Conservation (phyloP, 352 stramenopile genomes). For the Lagenidium giganteum region DNA sequence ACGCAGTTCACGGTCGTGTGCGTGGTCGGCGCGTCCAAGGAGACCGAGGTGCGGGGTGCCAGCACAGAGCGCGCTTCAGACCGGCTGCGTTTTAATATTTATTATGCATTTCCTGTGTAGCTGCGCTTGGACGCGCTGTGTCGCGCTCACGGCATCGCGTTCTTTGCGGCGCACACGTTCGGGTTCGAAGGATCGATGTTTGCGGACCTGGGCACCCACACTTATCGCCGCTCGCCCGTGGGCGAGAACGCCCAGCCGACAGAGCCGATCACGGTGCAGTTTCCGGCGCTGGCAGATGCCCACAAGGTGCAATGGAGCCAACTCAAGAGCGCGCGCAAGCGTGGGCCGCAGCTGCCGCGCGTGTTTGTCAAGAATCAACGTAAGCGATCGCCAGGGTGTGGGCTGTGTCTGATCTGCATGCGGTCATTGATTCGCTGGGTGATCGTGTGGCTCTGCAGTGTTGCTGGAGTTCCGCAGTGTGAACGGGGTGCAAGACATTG, state of each 20-base stretch:
- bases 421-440: neutral
- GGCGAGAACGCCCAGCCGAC: conserved; percentile 17
- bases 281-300: conserved; percentile 46
- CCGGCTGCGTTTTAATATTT: neutral
- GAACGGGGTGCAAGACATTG: conserved; percentile 11
- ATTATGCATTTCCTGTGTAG: conserved; percentile 8
- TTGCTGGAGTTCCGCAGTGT: conserved; percentile 48
- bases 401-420: no score
- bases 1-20: conserved; percentile 86
- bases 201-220: conserved; percentile 63
- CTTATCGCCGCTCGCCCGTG: conserved; percentile 43
- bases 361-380: conserved; percentile 79
- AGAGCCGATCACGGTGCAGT: conserved; percentile 37
- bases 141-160: conserved; percentile 44
- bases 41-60: conserved; percentile 37
- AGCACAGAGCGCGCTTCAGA: no score
- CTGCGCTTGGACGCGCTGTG: conserved; percentile 58
- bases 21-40: conserved; percentile 38
- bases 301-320: conserved; percentile 51
- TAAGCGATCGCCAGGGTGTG: conserved; percentile 18
- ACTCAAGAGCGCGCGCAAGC: conserved; percentile 62
- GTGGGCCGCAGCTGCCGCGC: conserved; percentile 60
- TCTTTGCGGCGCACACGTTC: conserved; percentile 73
- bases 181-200: conserved; percentile 80
- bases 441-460: conserved; percentile 25